Evolutionary conservation across 148 eudicot species (phyloP).

Genomic region (Pouteria glomerata): DNA sequence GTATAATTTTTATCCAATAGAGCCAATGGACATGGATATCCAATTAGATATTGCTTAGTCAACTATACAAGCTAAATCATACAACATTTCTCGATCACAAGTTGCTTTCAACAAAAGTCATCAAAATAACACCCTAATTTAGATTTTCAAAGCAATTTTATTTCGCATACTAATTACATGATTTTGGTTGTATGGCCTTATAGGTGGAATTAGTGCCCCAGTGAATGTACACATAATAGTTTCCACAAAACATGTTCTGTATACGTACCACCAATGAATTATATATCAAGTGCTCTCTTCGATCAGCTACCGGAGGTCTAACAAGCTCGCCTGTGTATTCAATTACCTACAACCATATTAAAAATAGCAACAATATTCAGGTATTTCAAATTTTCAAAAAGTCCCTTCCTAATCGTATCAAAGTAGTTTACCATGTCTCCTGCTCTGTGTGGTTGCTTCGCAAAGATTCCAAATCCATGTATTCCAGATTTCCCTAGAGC

Average conservation of each 20-base stretch:
- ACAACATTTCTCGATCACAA: background rate
- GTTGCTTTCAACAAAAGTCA: background rate
- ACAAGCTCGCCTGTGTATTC: slow-evolving; percentile 96
- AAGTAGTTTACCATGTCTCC: slow-evolving; percentile 78
- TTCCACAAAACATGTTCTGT: no score
- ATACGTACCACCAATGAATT: slow-evolving; percentile 86
- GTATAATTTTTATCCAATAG: no score
- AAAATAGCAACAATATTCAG: background rate
- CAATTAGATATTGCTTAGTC: background rate
- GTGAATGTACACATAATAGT: background rate
- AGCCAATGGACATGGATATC: background rate
- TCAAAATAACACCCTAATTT: background rate
- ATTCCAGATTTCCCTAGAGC: slow-evolving; percentile 81
- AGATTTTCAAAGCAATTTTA: background rate
- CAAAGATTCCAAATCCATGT: slow-evolving; percentile 95
- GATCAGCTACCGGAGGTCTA: slow-evolving; percentile 81
- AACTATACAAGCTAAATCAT: background rate
- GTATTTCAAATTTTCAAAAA: background rate
- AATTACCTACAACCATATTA: slow-evolving; percentile 46
- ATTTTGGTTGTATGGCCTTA: background rate
- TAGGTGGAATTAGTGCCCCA: background rate
- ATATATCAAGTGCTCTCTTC: slow-evolving; percentile 85
- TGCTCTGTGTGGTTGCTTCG: slow-evolving; percentile 83
- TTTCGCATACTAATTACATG: background rate
- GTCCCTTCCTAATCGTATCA: background rate